phyloP scores from a whole-genome alignment of 83 land plant species.

The Picea mariana region DNA sequence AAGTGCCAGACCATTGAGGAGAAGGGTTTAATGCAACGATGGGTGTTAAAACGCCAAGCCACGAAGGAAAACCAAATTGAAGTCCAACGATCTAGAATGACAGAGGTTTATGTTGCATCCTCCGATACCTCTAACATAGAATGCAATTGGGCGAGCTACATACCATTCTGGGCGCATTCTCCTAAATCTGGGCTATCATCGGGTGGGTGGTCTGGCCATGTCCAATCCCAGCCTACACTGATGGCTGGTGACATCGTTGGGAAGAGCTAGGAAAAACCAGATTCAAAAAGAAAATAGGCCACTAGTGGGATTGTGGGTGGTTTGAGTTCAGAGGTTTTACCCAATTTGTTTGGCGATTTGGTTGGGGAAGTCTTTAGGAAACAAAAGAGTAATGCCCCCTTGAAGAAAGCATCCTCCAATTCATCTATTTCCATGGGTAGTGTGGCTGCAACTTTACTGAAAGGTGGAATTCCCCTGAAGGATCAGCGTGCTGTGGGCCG shows the following conservation, averaged over 20 bases:
- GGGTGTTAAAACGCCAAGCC: too few relatives aligned
- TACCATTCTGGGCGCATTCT: too few relatives aligned
- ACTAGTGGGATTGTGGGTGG: conserved; percentile 25
- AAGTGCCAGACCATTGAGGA: too few relatives aligned
- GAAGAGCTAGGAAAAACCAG: conserved; percentile 60
- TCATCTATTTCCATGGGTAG: too few relatives aligned
- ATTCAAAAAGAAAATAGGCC: neutral
- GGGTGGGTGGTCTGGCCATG: conserved; percentile 18
- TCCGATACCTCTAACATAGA: too few relatives aligned
- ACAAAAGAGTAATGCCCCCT: conserved; percentile 27
- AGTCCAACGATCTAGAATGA: too few relatives aligned
- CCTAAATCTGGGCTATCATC: neutral
- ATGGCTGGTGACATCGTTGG: conserved; percentile 81
- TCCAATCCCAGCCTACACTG: conserved; percentile 25
- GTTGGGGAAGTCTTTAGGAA: conserved; percentile 52
- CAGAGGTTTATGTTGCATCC: too few relatives aligned
- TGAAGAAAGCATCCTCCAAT: conserved; percentile 26
- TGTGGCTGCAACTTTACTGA: neutral
- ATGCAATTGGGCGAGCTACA: too few relatives aligned
- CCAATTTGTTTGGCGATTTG: conserved; percentile 77
- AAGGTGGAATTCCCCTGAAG: conserved; percentile 7
- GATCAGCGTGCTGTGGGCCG: neutral
- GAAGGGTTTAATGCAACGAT: too few relatives aligned
- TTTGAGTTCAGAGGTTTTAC: conserved; percentile 28
- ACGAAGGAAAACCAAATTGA: too few relatives aligned